These are phyloP conservation scores for Aphanomyces euteiches DNA, from an alignment of 352 stramenopile genomes.

Conservation along the genomic window DNA sequence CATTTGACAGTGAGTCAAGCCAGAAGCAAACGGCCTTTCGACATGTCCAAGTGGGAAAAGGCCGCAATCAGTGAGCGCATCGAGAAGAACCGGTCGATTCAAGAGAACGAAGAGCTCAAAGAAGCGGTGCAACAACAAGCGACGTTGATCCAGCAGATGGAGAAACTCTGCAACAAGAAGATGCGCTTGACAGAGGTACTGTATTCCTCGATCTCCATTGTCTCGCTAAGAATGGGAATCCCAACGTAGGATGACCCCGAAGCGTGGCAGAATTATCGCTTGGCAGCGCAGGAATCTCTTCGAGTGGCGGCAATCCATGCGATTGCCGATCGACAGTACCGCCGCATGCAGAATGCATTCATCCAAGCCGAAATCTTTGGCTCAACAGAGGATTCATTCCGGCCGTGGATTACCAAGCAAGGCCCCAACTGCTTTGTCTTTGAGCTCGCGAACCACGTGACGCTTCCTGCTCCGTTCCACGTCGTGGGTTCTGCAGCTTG, in stretches of 20 bases:
- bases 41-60: not conserved
- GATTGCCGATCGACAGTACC: conserved; percentile 7
- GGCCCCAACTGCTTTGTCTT: not conserved
- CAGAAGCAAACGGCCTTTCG: not conserved
- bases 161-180: not conserved
- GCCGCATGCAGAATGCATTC: not conserved
- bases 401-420: not conserved
- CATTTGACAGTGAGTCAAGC: not conserved
- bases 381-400: not conserved
- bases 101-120: not conserved
- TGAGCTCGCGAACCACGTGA: not conserved
- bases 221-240: too few relatives aligned
- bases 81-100: not conserved
- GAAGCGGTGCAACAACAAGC: not conserved
- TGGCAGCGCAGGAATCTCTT: not conserved
- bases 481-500: not conserved
- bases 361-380: not conserved
- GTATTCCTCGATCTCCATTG: too few relatives aligned
- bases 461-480: not conserved
- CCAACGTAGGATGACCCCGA: not conserved
- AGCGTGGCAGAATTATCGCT: not conserved
- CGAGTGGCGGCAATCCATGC: conserved; percentile 5
- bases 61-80: not conserved
- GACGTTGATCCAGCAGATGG: not conserved
- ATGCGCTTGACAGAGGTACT: not conserved